Evolutionary conservation across 1,284 basidiomycete species (phyloP).

Genomic region (Apiotrichum siamense): DNA sequence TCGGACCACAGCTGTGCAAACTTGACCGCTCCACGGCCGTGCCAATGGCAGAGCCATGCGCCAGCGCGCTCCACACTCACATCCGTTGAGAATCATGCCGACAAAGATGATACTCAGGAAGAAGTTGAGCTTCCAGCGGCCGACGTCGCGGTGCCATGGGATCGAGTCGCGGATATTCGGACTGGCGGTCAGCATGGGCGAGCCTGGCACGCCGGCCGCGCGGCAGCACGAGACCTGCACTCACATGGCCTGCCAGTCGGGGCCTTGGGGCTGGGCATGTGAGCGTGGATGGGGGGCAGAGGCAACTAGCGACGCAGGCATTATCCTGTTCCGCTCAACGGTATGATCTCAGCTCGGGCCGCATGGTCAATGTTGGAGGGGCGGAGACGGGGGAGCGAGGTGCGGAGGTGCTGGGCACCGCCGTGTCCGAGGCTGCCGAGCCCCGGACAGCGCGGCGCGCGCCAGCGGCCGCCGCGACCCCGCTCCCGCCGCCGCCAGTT

Average conservation of each 20-base stretch:
- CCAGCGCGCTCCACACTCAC: too few relatives aligned
- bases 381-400: too few relatives aligned
- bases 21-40: too few relatives aligned
- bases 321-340: conserved; percentile 51
- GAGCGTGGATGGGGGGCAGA: conserved; percentile 23
- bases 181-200: conserved; percentile 18
- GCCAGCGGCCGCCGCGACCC: too few relatives aligned
- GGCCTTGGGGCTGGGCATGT: conserved; percentile 18
- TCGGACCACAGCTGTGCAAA: too few relatives aligned
- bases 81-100: conserved; percentile 48
- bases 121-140: conserved; percentile 48
- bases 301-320: conserved; percentile 50
- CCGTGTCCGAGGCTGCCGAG: too few relatives aligned
- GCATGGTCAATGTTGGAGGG: conserved; percentile 5
- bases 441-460: too few relatives aligned
- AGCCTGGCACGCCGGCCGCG: not conserved
- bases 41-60: too few relatives aligned
- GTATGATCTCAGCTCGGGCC: conserved; percentile 49
- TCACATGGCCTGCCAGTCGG: conserved; percentile 45
- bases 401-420: too few relatives aligned
- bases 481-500: too few relatives aligned
- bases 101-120: conserved; percentile 48
- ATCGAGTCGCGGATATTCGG: conserved; percentile 41
- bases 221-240: conserved; percentile 14
- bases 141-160: conserved; percentile 45